phyloP scores from a whole-genome alignment of 179 eudicot species.

The Silene coronaria region DNA sequence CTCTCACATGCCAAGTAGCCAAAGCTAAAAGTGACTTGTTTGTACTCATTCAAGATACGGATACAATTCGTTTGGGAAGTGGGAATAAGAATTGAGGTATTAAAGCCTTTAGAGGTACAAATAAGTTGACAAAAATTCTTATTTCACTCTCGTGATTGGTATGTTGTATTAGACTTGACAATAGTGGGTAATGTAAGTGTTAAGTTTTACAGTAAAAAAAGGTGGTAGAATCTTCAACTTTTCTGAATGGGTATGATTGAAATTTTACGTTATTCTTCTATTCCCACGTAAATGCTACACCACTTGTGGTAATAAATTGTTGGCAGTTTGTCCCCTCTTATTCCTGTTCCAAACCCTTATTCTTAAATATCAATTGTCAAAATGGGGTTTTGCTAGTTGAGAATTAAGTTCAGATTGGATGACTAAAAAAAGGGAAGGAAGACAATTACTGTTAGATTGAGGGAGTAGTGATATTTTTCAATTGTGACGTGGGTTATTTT shows the following conservation, averaged over 20 bases:
- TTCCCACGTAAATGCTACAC: not conserved
- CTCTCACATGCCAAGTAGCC: not conserved
- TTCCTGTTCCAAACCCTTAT: not conserved
- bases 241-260: not conserved
- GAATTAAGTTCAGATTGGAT: not conserved
- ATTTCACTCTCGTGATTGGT: not conserved
- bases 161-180: not conserved
- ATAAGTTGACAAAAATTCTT: not conserved
- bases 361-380: not conserved
- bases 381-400: not conserved
- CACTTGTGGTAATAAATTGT: not conserved
- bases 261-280: not conserved
- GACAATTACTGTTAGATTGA: not conserved
- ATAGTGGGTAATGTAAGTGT: not conserved
- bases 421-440: not conserved
- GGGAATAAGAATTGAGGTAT: not conserved
- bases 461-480: not conserved
- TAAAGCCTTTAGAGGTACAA: not conserved
- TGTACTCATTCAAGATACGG: not conserved
- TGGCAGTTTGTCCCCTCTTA: not conserved
- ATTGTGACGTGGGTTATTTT: not conserved
- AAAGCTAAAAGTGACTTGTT: slow-evolving; percentile 1
- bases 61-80: not conserved
- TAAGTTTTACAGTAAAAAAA: not conserved
- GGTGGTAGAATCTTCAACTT: not conserved